Evolutionary conservation across 176 grass and related monocot species (phyloP).

Genomic region (Oryza australiensis): DNA sequence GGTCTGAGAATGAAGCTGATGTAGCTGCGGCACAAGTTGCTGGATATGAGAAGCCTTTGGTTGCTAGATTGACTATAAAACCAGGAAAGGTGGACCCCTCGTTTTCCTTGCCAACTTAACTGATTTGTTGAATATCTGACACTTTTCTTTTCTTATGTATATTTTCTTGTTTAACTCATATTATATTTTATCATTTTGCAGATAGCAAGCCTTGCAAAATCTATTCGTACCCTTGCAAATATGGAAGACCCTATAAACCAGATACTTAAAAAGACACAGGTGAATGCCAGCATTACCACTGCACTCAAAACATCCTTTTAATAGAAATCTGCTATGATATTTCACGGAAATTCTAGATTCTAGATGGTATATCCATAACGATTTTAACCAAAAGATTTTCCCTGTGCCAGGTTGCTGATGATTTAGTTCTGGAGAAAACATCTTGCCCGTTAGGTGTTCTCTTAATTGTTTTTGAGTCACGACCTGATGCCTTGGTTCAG

Average conservation of each 20-base stretch:
- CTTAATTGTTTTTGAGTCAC: conserved; percentile 91
- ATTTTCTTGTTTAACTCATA: conserved; percentile 14
- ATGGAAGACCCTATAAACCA: conserved; percentile 95
- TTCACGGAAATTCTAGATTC: not conserved
- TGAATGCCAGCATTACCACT: conserved; percentile 23
- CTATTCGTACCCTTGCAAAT: conserved; percentile 74
- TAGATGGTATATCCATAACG: not conserved
- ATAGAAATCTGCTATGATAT: not conserved
- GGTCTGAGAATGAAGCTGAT: conserved; percentile 85
- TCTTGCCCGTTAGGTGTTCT: conserved; percentile 86
- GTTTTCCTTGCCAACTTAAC: conserved; percentile 1
- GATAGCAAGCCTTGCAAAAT: conserved; percentile 92
- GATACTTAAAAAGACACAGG: conserved; percentile 79
- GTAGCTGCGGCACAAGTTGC: conserved; percentile 66
- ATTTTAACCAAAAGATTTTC: conserved; percentile 14
- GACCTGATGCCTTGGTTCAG: conserved; percentile 98
- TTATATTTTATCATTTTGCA: conserved; percentile 40
- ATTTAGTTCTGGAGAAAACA: conserved; percentile 85
- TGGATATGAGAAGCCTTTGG: conserved; percentile 74
- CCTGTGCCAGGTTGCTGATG: conserved; percentile 68
- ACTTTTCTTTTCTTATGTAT: conserved; percentile 3
- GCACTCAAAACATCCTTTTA: conserved; percentile 18
- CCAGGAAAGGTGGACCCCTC: conserved; percentile 61
- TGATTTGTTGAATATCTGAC: not conserved
- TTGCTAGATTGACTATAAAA: conserved; percentile 85